Evolutionary conservation across 139 green algal species (phyloP).

Genomic region (Yamagishiella unicocca): DNA sequence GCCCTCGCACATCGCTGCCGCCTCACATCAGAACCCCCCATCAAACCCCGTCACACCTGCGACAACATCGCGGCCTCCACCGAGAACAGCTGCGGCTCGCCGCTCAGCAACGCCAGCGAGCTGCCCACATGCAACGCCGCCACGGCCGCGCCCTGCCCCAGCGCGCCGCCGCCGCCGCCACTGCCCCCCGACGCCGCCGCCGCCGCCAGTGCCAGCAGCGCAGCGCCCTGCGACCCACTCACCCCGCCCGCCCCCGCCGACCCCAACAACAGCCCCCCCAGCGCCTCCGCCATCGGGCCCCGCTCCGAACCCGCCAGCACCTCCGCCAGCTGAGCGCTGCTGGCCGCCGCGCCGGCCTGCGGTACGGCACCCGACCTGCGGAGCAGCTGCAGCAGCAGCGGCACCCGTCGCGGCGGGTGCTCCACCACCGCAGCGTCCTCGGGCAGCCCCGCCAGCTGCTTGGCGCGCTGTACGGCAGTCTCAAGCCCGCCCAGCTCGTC

Average conservation of each 20-base stretch:
- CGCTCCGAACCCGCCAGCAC: neutral
- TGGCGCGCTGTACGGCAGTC: conserved; percentile 82
- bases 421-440: conserved; percentile 33
- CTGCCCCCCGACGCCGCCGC: neutral
- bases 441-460: conserved; percentile 65
- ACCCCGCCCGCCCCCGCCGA: neutral
- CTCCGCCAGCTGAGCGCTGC: neutral
- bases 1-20: neutral
- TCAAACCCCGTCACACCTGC: neutral
- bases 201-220: neutral
- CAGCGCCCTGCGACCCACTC: neutral
- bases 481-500: conserved; percentile 88
- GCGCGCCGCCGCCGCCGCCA: neutral
- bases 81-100: conserved; percentile 10
- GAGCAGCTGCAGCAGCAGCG: conserved; percentile 50
- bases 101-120: neutral
- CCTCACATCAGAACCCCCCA: neutral
- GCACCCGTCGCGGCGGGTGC: conserved; percentile 32
- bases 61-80: conserved; percentile 16
- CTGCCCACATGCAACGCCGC: neutral
- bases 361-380: neutral
- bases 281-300: neutral
- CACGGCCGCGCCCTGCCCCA: neutral
- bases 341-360: neutral
- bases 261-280: neutral